Percentiles rank a stretch among this genome's conserved stretches.
These are phyloP conservation scores for Nissolia schottii DNA, from an alignment of 306 rosid species.

Conservation along the genomic window DNA sequence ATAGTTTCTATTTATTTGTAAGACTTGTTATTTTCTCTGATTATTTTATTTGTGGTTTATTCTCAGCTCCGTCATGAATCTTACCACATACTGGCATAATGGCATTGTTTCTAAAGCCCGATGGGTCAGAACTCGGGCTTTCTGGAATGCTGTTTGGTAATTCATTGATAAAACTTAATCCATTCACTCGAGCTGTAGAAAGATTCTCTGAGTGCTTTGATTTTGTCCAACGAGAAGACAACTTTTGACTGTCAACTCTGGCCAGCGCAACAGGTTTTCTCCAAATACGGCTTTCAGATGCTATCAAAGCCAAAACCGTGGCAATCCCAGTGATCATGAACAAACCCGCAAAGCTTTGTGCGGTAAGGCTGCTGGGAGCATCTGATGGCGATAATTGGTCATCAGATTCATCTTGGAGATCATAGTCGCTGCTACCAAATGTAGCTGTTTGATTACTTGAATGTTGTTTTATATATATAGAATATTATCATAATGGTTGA, in stretches of 20 bases:
- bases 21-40: too few relatives aligned
- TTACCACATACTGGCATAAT: too few relatives aligned
- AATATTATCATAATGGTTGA: too few relatives aligned
- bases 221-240: background rate
- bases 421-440: background rate
- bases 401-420: background rate
- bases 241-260: background rate
- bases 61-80: too few relatives aligned
- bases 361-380: background rate
- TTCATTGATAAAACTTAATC: background rate
- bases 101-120: background rate
- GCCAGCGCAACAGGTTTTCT: background rate
- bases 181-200: background rate
- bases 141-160: background rate
- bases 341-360: slow-evolving; percentile 17
- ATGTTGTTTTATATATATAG: too few relatives aligned
- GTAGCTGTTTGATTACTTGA: too few relatives aligned
- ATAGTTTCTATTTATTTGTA: too few relatives aligned
- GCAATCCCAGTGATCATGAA: slow-evolving; percentile 11
- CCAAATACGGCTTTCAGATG: slow-evolving; percentile 12
- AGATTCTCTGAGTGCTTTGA: background rate
- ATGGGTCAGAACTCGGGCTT: background rate
- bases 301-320: background rate
- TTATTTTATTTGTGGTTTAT: background rate
- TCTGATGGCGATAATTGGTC: background rate